These are phyloP conservation scores for Dendrobium catenatum DNA, from an alignment of 106 monocot species.

Conservation along the genomic window DNA sequence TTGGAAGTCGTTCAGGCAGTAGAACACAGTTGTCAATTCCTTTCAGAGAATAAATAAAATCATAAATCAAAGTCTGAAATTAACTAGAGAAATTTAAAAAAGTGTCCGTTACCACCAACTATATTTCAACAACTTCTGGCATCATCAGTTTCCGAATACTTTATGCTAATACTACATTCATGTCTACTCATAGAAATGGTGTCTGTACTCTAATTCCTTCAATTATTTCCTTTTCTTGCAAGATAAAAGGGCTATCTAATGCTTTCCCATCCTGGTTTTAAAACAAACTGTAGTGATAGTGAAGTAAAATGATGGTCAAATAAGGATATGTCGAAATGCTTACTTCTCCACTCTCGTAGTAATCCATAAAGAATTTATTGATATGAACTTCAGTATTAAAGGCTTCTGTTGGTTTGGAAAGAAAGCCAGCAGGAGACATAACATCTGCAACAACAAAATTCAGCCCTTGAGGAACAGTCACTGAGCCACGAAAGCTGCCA, in stretches of 20 bases:
- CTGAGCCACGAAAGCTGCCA: slow-evolving; percentile 84
- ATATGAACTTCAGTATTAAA: slow-evolving; percentile 94
- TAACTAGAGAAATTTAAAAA: not conserved
- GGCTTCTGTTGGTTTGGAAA: slow-evolving; percentile 46
- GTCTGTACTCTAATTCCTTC: not conserved
- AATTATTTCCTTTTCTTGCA: not conserved
- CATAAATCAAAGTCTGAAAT: not conserved
- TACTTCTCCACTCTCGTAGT: slow-evolving; percentile 97
- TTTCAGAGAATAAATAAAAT: not conserved
- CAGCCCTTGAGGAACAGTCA: slow-evolving; percentile 88
- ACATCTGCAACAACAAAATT: slow-evolving; percentile 93
- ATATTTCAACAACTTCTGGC: not conserved
- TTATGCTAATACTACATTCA: not conserved
- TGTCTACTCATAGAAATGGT: not conserved
- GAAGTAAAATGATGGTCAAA: slow-evolving; percentile 1
- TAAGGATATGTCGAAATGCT: slow-evolving; percentile 2
- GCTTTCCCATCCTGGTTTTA: not conserved
- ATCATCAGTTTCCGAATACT: not conserved
- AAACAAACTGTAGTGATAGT: not conserved
- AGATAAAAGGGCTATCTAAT: not conserved
- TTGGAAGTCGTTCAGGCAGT: no score
- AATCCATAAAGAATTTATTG: slow-evolving; percentile 92
- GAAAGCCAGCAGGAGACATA: slow-evolving; percentile 75
- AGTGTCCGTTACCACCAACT: no score
- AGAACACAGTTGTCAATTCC: not conserved